Base-by-base conservation (phyloP, 257 asterid genomes). In the Lantana camara region DNA sequence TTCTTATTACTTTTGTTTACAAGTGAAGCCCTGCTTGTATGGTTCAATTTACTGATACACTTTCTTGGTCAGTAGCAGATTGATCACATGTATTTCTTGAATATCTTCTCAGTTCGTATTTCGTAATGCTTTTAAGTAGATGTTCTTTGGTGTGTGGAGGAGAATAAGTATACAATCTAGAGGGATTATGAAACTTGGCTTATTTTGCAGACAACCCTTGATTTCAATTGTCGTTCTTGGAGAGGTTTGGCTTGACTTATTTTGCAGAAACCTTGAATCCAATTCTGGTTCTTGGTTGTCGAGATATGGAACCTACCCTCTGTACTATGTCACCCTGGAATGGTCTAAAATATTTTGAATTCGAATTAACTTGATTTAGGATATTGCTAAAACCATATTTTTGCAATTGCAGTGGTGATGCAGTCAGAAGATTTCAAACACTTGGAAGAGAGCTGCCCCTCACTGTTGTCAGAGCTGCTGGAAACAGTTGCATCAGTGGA, bases 401-500 rank as follows among this genome's bases (percentile, higher is more conserved):
- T 52, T 59, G 19, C 48, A 57, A 37, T 70, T 29, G 61, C 87
- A 92, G 98, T 60, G 81, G 95, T 89, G 50, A 87, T 92, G 98
- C 89, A 80, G 67, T 80, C 91, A 0, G 95, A 85, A 67, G 98
- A 97, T 22, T 89, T 85, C 80, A 73, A 29, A 27, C 80, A 89
- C 75, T 59, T 92, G 75, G 91, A 87, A 73, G 73, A 85, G 80
- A 83, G 93, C 82, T 85, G 91, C 73, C 96, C 93, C n/a, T 72
- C 87, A 34, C 80, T 92, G 57, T 73, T 89, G 72, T 74, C 95
- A 0, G 93, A 89, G 79, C 70, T 92, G 80, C 88, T 92, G 75
- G 97, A 87, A 85, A 87, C 97, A 12, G 85, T 87, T 69, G 97
- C 96, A 10, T 82, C 82, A 8, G 86, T 63, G 46, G 97, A 85